Base-by-base conservation (phyloP, 768 basidiomycete genomes). In the Cystofilobasidium capitatum region DNA sequence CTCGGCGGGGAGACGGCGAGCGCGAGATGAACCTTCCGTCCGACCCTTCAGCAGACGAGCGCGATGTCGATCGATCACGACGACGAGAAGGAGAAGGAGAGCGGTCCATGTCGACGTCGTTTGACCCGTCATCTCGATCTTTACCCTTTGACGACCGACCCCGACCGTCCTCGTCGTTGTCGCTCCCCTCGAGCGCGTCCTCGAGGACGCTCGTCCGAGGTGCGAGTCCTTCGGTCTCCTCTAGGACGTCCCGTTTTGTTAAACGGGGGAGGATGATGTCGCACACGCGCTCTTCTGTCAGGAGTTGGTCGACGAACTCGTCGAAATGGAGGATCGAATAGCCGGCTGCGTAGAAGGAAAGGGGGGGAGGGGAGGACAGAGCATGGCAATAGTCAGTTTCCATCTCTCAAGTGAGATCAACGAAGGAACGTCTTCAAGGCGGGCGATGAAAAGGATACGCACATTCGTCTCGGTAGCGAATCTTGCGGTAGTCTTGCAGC, bases 241-340 rank as follows among this genome's bases (percentile, higher is more conserved):
- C 96, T 31, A 98, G 79, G 3, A 89, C 85, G 62, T 85, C 83
- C 26, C 96, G 83, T 79, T 88, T 91, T 12, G 85, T 83, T 70
- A 97, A 78, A 58, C 96, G 86, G 20, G 96, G 96, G 54, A 99
- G 79, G 73, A 98, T 97, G 73, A 91, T 89, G 78, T 98, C 96
- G 77, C 94, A 98, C 7, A 91, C 93, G 66, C 92, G 83, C 69
- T 98, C 96, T 74, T 94, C 87, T 6, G 82, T 84, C 37, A 98
- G 79, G 13, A 98, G 81, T 51, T 83, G 80, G 76, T 97, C 85
- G 47, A 91, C 82, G 75, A 90, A 98, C 76, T 96, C 90, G 76
- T 98, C 96, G 73, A 98, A 90, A 71, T 85, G 88, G 7, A 88
- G 86, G 65, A 99, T 77, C 0, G 82, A 81, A 76, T 90, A 98